Conservation (phyloP, 176 grass and related monocot genomes). For the Lolium perenne region DNA sequence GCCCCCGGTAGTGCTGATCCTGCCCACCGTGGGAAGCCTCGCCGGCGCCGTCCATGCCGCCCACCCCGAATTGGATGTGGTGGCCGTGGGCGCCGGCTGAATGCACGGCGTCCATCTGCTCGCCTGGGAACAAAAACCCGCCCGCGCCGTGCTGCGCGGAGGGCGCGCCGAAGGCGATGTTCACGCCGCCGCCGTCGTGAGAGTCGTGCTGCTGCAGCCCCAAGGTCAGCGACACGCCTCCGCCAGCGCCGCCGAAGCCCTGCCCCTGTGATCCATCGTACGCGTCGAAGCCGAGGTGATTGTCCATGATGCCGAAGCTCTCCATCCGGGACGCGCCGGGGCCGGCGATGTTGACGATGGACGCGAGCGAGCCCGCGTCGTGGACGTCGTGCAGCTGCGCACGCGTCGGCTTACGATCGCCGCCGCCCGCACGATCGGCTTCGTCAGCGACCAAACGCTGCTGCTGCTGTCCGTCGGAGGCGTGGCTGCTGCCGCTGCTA, state of each 20-base stretch:
- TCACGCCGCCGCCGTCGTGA: constrained; percentile 45
- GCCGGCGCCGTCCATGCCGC: constrained; percentile 29
- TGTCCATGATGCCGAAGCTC: constrained; percentile 51
- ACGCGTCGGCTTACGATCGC: constrained; percentile 74
- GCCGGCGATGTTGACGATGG: constrained; percentile 64
- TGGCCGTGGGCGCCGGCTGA: constrained; percentile 36
- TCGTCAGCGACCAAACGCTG: neutral
- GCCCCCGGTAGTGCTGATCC: constrained; percentile 45
- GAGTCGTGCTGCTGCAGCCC: constrained; percentile 81
- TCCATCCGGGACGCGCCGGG: constrained; percentile 26
- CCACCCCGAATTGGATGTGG: constrained; percentile 41
- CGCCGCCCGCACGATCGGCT: neutral
- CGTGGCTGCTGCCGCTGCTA: constrained; percentile 37
- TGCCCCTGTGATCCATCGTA: constrained; percentile 37
- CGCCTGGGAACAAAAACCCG: constrained; percentile 46
- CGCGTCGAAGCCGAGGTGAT: constrained; percentile 61
- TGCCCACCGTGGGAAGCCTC: constrained; percentile 37
- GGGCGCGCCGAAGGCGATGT: constrained; percentile 63
- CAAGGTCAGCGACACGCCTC: constrained; percentile 76
- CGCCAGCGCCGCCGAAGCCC: constrained; percentile 19
- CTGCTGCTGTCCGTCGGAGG: constrained; percentile 28
- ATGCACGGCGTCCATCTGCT: constrained; percentile 54
- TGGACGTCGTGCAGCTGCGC: constrained; percentile 57
- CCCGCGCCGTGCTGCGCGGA: constrained; percentile 18
- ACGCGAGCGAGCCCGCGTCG: constrained; percentile 68